Conservation (phyloP, 305 asterid species). For the Fraxinus latifolia region DNA sequence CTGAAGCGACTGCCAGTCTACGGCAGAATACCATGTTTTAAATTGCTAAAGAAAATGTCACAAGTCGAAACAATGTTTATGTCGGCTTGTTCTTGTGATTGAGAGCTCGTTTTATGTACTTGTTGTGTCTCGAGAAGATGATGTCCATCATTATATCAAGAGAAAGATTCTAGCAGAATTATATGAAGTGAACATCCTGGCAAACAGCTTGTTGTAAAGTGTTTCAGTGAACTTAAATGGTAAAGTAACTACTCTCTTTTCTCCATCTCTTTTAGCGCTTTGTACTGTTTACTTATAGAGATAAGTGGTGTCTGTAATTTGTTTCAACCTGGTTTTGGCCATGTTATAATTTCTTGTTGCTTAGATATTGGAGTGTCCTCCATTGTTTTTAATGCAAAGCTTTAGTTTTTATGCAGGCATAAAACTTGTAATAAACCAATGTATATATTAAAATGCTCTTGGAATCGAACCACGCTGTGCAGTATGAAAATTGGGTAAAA, state of each 20-base stretch:
- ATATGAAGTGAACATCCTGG: background rate
- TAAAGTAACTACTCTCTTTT: background rate
- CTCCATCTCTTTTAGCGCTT: background rate
- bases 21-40: constrained; percentile 32
- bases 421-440: background rate
- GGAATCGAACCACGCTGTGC: background rate
- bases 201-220: background rate
- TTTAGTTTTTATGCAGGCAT: background rate
- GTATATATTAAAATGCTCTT: background rate
- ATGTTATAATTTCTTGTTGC: background rate
- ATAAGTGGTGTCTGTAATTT: background rate
- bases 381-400: background rate
- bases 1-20: constrained; percentile 66
- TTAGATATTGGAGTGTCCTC: background rate
- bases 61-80: background rate
- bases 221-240: background rate
- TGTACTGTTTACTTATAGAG: background rate
- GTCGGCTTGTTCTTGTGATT: background rate
- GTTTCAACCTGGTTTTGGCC: background rate
- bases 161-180: background rate
- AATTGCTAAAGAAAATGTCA: background rate
- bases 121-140: background rate
- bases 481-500: background rate
- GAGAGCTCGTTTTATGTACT: background rate
- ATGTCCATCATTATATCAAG: background rate